Base-by-base conservation (phyloP, 2,329 filamentous ascomycete genomes). In the Pseudogymnoascus sp. region DNA sequence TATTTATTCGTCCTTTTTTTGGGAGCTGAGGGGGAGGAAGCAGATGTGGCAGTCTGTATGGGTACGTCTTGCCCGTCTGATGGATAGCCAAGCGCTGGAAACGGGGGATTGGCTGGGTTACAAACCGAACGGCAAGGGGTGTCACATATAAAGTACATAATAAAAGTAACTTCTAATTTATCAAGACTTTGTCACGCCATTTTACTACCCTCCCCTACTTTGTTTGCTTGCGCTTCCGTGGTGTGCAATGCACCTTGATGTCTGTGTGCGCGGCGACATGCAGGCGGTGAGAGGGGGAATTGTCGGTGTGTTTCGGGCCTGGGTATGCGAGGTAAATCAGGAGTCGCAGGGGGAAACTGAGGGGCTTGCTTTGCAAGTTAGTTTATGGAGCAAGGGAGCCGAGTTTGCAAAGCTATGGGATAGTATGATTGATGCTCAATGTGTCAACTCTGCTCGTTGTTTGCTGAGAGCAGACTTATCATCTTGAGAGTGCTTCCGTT, bases 231-330 rank as follows among this genome's bases (percentile, higher is more conserved):
- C 2, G 41, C 7, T 28, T 10, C 7, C 7, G 7, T 37, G n/a
- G n/a, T 9, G 10, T 12, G 5, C 10, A 1, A 18, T 37, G 3
- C 12, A n/a, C 23, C 26, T 26, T 1, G 13, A 15, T 7, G 39
- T 12, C 12, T 26, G 39, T 28, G 41, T 48, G 13, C n/a, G 23
- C 23, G n/a, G 23, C n/a, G 41, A 28, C 13, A 28, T 48, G 41
- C 23, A 28, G 23, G 41, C 41, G 41, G 41, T 48, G 41, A 28
- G 41, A 10, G 13, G 23, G 41, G 41, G 41, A 23, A 48, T 28
- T 48, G 41, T 48, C 41, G 41, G 41, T 48, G 41, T 48, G 41
- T 48, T 48, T 48, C 41, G 41, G 41, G 41, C 13, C 9, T 23
- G 39, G 18, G 39, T 7, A 10, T 45, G 39, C 39, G 39, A 45